phyloP scores from a whole-genome alignment of 352 stramenopile species.

The Phytophthora agathidicida region DNA sequence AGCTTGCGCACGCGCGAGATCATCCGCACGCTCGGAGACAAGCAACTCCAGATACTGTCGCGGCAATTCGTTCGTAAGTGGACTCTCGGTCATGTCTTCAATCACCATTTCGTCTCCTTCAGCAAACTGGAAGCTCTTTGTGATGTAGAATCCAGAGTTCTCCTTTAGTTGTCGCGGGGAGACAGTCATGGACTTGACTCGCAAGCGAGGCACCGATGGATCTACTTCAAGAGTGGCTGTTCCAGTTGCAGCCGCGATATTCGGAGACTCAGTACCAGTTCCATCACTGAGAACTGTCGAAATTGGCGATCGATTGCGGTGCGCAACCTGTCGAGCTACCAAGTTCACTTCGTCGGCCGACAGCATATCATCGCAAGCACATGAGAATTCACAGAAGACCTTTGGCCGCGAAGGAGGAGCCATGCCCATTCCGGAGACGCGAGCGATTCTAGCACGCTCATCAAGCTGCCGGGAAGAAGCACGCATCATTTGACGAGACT shows the following conservation, averaged over 20 bases:
- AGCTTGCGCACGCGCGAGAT: slow-evolving; percentile 55
- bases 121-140: slow-evolving; percentile 83
- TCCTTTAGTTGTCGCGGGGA: slow-evolving; percentile 76
- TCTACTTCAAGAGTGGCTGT: slow-evolving; percentile 25
- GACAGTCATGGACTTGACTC: slow-evolving; percentile 78
- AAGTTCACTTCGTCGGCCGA: slow-evolving; percentile 63
- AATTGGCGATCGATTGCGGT: slow-evolving; percentile 40
- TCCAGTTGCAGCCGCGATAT: slow-evolving; percentile 14
- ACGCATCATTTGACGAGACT: slow-evolving; percentile 38
- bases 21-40: slow-evolving; percentile 53
- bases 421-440: slow-evolving; percentile 68
- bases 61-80: slow-evolving; percentile 83
- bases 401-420: slow-evolving; percentile 59
- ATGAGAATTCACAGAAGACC: slow-evolving; percentile 87
- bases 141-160: slow-evolving; percentile 77
- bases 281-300: slow-evolving; percentile 39
- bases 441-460: slow-evolving; percentile 54
- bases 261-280: slow-evolving; percentile 34
- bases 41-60: slow-evolving; percentile 79
- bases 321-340: slow-evolving; percentile 58
- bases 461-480: slow-evolving; percentile 60
- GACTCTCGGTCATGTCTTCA: slow-evolving; percentile 83
- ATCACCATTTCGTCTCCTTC: slow-evolving; percentile 78
- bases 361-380: slow-evolving; percentile 61
- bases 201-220: slow-evolving; percentile 46